Base-by-base conservation (phyloP, 2,329 filamentous ascomycete species). In the Atkinsonella texensis region DNA sequence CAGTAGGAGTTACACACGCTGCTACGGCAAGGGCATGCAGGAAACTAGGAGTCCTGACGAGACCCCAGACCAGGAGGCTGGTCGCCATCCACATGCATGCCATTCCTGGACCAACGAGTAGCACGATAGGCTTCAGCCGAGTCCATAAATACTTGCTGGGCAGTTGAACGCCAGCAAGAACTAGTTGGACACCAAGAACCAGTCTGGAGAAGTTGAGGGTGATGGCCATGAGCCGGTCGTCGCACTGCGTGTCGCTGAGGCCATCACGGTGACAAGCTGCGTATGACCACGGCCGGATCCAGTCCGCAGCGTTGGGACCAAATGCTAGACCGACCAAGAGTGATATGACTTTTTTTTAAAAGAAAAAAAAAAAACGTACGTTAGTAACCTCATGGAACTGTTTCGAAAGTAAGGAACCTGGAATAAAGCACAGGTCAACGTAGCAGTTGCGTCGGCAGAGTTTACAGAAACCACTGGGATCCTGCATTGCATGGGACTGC, bases 1-100 rank as follows among this genome's bases (percentile, higher is more conserved):
- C 90, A 0, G 90, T 95, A 0, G 89, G 90, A 2, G 90, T 93
- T n/a, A 96, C 82, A 61, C 89, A 95, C 0, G 89, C 86, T 1
- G 83, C 89, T 11, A 95, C 74, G 15, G 83, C 85, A 11, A 95
- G 74, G 0, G 90, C 86, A 57, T 93, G 85, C 2, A 95, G 73
- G 56, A 93, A 87, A 32, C 73, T 73, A 15, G 91, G 71, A 48
- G 81, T 70, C 0, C 87, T 87, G 1, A 90, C 80, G 55, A 95
- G 68, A 0, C 68, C 85, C 81, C 84, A 95, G 44, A 95, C 73
- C 2, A 95, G 66, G 1, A 93, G 69, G 58, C 84, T 87, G n/a
- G 86, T 93, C 20, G 75, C 70, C 10, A 95, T 59, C 90, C 90
- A 95, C 89, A 95, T 95, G 54, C 73, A 70, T 1, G 79, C 79